Percentiles rank a stretch among this genome's conserved stretches.
These are phyloP conservation scores for Candida broadrunensis DNA, from an alignment of 805 yeast species.

Conservation along the genomic window DNA sequence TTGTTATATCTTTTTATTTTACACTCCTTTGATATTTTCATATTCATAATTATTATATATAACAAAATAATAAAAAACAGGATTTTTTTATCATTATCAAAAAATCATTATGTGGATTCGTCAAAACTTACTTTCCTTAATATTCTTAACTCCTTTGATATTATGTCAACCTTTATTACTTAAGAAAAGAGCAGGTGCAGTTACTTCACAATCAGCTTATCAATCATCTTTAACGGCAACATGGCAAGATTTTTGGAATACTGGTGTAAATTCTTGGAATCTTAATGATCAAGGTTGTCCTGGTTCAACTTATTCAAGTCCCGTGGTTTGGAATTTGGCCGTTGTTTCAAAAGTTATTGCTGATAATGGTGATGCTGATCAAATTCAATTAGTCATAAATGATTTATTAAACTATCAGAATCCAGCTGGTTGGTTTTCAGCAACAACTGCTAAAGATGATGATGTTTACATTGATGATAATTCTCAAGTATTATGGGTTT, in stretches of 20 bases:
- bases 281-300: conserved; percentile 16
- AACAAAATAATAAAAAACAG: too few species aligned
- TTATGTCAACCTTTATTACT: not conserved
- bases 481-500: conserved; percentile 24
- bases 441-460: conserved; percentile 16
- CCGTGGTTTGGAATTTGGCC: conserved; percentile 27
- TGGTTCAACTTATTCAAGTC: conserved; percentile 6
- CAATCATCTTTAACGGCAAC: not conserved
- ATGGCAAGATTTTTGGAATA: conserved; percentile 23
- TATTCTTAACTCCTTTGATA: not conserved
- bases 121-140: not conserved
- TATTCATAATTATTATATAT: too few species aligned
- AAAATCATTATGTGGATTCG: not conserved
- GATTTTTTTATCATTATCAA: too few species aligned
- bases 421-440: conserved; percentile 19
- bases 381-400: conserved; percentile 9
- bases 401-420: conserved; percentile 17
- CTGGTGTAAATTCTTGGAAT: conserved; percentile 10
- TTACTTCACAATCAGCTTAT: not conserved
- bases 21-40: too few species aligned
- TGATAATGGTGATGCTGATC: conserved; percentile 9
- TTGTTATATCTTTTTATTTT: too few species aligned
- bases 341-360: conserved; percentile 19
- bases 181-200: conserved; percentile 1
- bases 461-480: conserved; percentile 29